Percentiles rank a stretch among this genome's conserved stretches.
These are phyloP conservation scores for Coemansia sp. DNA, from an alignment of 192 early-diverging fungal genomes.

Conservation along the genomic window DNA sequence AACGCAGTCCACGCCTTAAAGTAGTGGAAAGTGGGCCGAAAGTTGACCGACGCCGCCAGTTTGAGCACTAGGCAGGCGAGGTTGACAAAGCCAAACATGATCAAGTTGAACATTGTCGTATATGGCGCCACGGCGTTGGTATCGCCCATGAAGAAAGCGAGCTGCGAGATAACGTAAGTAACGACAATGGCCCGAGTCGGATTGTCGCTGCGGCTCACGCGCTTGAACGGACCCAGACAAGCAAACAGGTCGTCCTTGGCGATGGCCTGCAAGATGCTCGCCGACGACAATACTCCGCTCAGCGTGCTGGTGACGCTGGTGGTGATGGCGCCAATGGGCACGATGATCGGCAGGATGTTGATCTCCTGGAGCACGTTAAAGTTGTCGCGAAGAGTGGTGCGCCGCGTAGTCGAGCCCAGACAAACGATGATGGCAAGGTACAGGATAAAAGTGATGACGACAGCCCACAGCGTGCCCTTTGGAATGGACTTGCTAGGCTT, in stretches of 20 bases:
- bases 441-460: constrained; percentile 59
- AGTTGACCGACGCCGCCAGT: constrained; percentile 67
- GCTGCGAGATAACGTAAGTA: constrained; percentile 59
- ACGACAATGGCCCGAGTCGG: constrained; percentile 30
- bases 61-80: constrained; percentile 69
- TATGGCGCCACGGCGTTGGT: constrained; percentile 69
- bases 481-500: constrained; percentile 72
- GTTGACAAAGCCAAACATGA: constrained; percentile 68
- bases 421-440: constrained; percentile 60
- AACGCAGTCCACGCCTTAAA: constrained; percentile 69
- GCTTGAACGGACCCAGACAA: constrained; percentile 42
- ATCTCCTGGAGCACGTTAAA: constrained; percentile 70
- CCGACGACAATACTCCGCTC: constrained; percentile 62
- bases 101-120: constrained; percentile 66
- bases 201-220: constrained; percentile 19
- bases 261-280: constrained; percentile 70
- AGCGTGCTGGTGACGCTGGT: constrained; percentile 66
- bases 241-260: constrained; percentile 67
- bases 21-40: constrained; percentile 70
- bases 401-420: constrained; percentile 63
- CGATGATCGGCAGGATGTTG: constrained; percentile 57
- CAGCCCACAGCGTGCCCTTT: constrained; percentile 66
- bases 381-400: constrained; percentile 61
- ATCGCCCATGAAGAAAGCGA: constrained; percentile 62
- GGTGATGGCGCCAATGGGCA: constrained; percentile 62